Conservation (phyloP, 768 basidiomycete species). For the Leucocoprinus birnbaumii region DNA sequence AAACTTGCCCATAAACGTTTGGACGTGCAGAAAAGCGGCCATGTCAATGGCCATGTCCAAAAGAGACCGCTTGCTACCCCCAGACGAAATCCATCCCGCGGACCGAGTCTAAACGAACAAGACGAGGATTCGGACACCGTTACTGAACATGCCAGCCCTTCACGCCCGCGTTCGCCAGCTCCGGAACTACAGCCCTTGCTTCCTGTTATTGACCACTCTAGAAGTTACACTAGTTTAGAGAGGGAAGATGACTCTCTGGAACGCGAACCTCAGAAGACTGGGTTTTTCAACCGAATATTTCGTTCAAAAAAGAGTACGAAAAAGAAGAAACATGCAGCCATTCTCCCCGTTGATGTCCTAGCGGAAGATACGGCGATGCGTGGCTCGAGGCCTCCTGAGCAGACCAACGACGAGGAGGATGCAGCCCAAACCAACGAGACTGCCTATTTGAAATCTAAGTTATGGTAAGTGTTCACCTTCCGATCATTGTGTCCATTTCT, state of each 20-base stretch:
- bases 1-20: constrained; percentile 85
- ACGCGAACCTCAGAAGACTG: background rate
- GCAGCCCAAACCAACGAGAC: constrained; percentile 50
- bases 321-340: constrained; percentile 16
- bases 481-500: background rate
- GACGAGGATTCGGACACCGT: constrained; percentile 10
- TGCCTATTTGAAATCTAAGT: constrained; percentile 78
- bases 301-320: background rate
- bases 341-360: constrained; percentile 36
- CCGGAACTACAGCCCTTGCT: constrained; percentile 7
- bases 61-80: background rate
- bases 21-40: constrained; percentile 32
- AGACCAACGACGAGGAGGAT: constrained; percentile 17
- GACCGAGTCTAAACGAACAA: constrained; percentile 7
- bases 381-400: constrained; percentile 17
- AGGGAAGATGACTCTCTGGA: background rate
- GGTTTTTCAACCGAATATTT: constrained; percentile 2
- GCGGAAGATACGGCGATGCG: constrained; percentile 33
- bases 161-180: background rate
- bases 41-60: background rate
- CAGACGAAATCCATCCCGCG: background rate
- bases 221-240: background rate
- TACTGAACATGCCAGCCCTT: background rate
- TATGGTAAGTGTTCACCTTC: constrained; percentile 54
- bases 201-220: background rate